Evolutionary conservation across 495 filamentous ascomycete genomes (phyloP), one percentile per base, ranked within the genome.

Genomic region (Daldinia decipiens): DNA sequence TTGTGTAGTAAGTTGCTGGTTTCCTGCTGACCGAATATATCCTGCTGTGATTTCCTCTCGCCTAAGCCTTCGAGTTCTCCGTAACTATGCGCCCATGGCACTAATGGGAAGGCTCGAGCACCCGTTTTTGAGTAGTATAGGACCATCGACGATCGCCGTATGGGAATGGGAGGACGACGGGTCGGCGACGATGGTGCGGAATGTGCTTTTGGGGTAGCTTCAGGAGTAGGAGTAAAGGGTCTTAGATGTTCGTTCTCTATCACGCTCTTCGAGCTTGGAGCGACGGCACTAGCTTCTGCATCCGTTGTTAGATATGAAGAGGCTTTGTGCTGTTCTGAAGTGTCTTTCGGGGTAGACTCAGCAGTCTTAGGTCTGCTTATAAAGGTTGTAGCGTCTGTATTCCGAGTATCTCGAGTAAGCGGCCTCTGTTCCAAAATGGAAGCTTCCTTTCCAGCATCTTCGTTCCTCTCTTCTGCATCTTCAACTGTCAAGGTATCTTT

Each of bases 401-500:
- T 39, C 27, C 29, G 29, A 32, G 27, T 9, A 32, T 32, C 24
- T 2, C 24, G 26, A 17, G 50, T 53, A 66, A 58, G 43, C 5
- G 38, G 72, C 17, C 17, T 70, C 57, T 26, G 56, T 36, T 64
- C 59, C 36, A 62, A 61, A 12, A 67, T 45, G 15, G 50, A 31
- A 38, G 38, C 43, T 15, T n/a, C 24, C 26, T 56, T 56, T 34
- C 62, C 50, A 4, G 27, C 21, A 27, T 67, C 58, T 27, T 29
- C 45, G 26, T 74, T 56, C 9, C 79, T 72, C 21, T 78, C 70
- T 12, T 80, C 80, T 52, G 74, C 73, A 57, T 81, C 80, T 31
- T 82, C 76, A 29, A 83, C 74, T 12, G 76, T 79, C 59, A 81
- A 78, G 3, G 82, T 82, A 62, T 85, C 82, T 51, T 79, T 80